Evolutionary conservation across 345 rosid genomes (phyloP), one percentile per base, ranked within the genome.

Genomic region (Syzygium grande): DNA sequence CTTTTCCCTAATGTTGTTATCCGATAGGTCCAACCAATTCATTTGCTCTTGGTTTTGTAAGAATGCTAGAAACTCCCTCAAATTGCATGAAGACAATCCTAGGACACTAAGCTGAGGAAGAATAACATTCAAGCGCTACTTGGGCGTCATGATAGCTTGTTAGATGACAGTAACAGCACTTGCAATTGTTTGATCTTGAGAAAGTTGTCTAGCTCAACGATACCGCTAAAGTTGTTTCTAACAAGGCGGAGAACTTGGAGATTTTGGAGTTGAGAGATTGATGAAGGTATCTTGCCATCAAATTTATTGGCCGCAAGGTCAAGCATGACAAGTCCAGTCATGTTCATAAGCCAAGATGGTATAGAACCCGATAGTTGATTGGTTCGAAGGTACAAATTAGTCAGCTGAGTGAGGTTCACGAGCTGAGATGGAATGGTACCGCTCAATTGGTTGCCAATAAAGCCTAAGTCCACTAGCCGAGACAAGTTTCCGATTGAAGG

Each of bases 21-120:
- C 0, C 9, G 85, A 68, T 3, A 86, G 89, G 11, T 65, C 86
- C 49, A 91, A 49, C 29, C 38, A 56, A 12, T 29, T 0, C 84
- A 89, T 12, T 3, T 17, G 23, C 54, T 85, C 9, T 17, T 89
- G 89, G 9, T 49, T 49, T 12, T 34, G 80, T 38, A 91, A 79
- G 88, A 91, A 88, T 27, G 29, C 4, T 21, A 91, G 92, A 30
- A 89, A 65, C 56, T 84, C 21, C 2, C 19, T 49, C 54, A 91
- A 59, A 52, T 87, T 89, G 86, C 91, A 91, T 19, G 79, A 54
- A 63, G 89, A 55, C 38, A 91, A 17, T n/a, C 86, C 88, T 34
- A 92, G 51, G 17, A 0, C 1, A 2, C 7, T 25, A 30, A 85
- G 78, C 59, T 89, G 89, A 4, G 80, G 88, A n/a, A 52, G 6